These are phyloP conservation scores for Pyrenochaeta sp. DNA, from an alignment of 2,329 filamentous ascomycete genomes.

Conservation along the genomic window DNA sequence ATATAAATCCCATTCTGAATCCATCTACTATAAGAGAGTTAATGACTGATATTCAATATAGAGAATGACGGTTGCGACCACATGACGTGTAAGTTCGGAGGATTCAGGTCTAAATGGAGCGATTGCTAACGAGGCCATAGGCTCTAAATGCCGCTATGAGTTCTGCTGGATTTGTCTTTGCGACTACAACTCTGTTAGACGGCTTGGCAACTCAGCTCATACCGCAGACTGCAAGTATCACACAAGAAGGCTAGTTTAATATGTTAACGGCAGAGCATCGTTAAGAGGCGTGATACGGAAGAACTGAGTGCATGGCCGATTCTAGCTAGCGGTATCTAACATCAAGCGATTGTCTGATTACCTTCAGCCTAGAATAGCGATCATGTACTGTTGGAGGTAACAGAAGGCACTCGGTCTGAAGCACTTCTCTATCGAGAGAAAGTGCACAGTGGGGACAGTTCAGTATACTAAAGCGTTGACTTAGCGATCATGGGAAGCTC, in stretches of 20 bases:
- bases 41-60: neutral
- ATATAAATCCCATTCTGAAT: too few species aligned
- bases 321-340: neutral
- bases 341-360: neutral
- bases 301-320: neutral
- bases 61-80: slow-evolving; percentile 56
- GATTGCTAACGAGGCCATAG: slow-evolving; percentile 21
- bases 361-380: neutral
- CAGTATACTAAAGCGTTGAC: neutral
- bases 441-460: too few species aligned
- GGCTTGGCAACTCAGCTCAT: slow-evolving; percentile 31
- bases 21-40: too few species aligned
- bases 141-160: slow-evolving; percentile 46
- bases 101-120: neutral
- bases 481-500: neutral
- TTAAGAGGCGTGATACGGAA: neutral
- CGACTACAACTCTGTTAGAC: slow-evolving; percentile 32
- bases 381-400: neutral
- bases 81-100: slow-evolving; percentile 43
- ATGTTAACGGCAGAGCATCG: neutral
- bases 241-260: slow-evolving; percentile 13
- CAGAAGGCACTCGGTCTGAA: too few species aligned
- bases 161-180: slow-evolving; percentile 54
- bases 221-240: slow-evolving; percentile 31
- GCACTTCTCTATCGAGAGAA: too few species aligned